Evolutionary conservation across 805 yeast species (phyloP).

Genomic region (Schizosaccharomyces cryophilus): DNA sequence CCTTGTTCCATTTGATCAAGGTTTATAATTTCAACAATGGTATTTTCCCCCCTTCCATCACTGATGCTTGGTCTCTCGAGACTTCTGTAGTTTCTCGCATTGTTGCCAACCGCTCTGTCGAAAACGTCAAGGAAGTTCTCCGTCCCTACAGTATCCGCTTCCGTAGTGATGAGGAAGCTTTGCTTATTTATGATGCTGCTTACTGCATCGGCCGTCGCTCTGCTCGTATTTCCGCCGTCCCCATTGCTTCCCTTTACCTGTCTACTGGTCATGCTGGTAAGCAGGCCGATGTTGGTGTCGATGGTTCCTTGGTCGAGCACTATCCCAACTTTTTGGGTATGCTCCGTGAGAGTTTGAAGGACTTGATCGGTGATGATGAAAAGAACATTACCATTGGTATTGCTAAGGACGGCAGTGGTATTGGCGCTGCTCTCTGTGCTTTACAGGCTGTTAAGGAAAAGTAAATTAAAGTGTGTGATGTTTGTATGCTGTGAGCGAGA

Average conservation of each 20-base stretch:
- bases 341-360: slow-evolving; percentile 53
- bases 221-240: slow-evolving; percentile 73
- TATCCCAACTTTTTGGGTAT: slow-evolving; percentile 73
- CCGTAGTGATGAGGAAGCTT: neutral
- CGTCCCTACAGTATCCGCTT: slow-evolving; percentile 49
- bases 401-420: slow-evolving; percentile 90
- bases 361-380: slow-evolving; percentile 35
- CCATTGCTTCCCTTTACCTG: slow-evolving; percentile 58
- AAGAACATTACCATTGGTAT: slow-evolving; percentile 52
- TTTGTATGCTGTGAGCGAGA: neutral
- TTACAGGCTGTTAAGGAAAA: slow-evolving; percentile 14
- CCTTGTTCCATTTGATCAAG: slow-evolving; percentile 36
- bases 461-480: neutral
- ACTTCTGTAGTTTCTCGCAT: slow-evolving; percentile 69
- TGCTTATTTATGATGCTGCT: slow-evolving; percentile 45
- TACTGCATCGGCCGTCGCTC: slow-evolving; percentile 67
- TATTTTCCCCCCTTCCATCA: slow-evolving; percentile 10
- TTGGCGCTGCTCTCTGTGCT: slow-evolving; percentile 92
- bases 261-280: slow-evolving; percentile 46
- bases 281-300: slow-evolving; percentile 81
- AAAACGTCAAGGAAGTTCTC: slow-evolving; percentile 24
- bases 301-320: slow-evolving; percentile 80
- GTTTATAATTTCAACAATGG: slow-evolving; percentile 28
- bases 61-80: slow-evolving; percentile 54
- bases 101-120: slow-evolving; percentile 58